Conservation (phyloP, 306 rosid species). For the Prunus mira region DNA sequence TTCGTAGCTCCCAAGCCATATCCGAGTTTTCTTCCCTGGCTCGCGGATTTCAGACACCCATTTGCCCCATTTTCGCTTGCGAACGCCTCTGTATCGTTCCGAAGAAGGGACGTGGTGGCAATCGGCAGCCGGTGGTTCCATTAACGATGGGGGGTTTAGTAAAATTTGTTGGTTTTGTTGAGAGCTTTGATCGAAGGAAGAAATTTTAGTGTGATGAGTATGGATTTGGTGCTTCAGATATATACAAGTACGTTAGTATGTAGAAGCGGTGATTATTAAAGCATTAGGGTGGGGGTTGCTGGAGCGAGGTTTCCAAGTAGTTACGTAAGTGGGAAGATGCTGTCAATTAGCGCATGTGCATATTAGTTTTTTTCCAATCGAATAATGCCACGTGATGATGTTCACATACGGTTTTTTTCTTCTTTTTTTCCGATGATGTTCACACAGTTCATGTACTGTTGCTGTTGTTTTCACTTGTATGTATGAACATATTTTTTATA, state of each 20-base stretch:
- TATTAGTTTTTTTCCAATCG: constrained; percentile 15
- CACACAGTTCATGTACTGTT: no score
- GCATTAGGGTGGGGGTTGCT: background rate
- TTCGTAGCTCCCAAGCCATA: constrained; percentile 90
- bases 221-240: background rate
- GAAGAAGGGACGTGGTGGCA: constrained; percentile 10
- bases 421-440: background rate
- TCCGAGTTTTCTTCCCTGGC: constrained; percentile 75
- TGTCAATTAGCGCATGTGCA: constrained; percentile 46
- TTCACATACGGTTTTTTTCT: background rate
- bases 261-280: background rate
- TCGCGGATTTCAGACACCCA: constrained; percentile 91
- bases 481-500: no score
- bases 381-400: constrained; percentile 12
- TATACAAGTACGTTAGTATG: background rate
- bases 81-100: constrained; percentile 54
- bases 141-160: background rate
- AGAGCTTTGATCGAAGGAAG: background rate
- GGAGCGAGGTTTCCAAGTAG: constrained; percentile 48
- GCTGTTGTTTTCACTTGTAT: no score
- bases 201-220: background rate
- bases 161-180: background rate
- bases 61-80: constrained; percentile 92
- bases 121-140: constrained; percentile 31
- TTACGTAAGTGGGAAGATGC: constrained; percentile 57